Conservation (phyloP, 768 basidiomycete genomes). For the Atractiella rhizophila region DNA sequence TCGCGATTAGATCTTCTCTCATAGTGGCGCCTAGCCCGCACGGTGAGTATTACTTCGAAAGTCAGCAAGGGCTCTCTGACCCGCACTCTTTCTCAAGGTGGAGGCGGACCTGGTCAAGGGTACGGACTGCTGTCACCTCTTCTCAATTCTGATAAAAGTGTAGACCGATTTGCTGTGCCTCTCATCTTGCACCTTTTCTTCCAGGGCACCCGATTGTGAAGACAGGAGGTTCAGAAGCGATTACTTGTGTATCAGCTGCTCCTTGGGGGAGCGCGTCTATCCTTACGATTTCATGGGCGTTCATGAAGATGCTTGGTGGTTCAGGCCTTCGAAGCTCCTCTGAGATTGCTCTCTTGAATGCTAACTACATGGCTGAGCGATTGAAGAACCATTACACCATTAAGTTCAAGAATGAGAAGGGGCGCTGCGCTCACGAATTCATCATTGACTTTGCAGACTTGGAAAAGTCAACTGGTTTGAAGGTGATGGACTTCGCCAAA, state of each 20-base stretch:
- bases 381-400: conserved; percentile 61
- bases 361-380: conserved; percentile 88
- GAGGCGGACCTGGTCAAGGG: conserved; percentile 91
- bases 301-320: conserved; percentile 96
- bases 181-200: conserved; percentile 82
- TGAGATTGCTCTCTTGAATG: conserved; percentile 66
- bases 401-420: conserved; percentile 70
- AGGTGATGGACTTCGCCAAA: conserved; percentile 91
- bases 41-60: too few relatives aligned
- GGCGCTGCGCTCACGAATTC: conserved; percentile 81
- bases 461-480: conserved; percentile 62
- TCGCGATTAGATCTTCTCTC: background rate
- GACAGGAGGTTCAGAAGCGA: conserved; percentile 41
- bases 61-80: background rate
- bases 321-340: conserved; percentile 62
- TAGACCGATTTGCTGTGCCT: conserved; percentile 64
- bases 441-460: conserved; percentile 89
- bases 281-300: conserved; percentile 84
- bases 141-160: background rate
- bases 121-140: too few relatives aligned
- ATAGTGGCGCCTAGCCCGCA: too few relatives aligned
- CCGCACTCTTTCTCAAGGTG: conserved; percentile 28
- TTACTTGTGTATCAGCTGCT: conserved; percentile 67
- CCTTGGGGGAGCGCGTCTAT: conserved; percentile 91
- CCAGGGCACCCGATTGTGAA: conserved; percentile 57